Evolutionary conservation across 2,329 filamentous ascomycete genomes (phyloP).

Genomic region (Colletotrichum orbiculare): DNA sequence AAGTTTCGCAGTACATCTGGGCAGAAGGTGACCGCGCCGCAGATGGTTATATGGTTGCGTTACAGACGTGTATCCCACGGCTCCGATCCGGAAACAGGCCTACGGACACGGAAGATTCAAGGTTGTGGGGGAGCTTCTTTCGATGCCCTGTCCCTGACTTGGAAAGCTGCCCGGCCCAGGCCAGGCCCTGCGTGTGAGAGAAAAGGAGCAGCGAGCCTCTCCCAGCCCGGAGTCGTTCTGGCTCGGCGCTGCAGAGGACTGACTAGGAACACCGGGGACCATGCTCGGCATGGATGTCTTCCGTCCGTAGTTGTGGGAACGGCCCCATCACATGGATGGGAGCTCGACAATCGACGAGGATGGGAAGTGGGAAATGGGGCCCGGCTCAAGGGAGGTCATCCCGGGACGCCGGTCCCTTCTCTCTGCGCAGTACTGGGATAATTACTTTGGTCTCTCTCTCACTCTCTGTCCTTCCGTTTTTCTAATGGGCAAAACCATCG

Average conservation of each 20-base stretch:
- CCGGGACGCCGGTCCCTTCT: too few relatives aligned
- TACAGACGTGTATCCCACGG: not conserved
- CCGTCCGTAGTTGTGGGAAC: constrained; percentile 7
- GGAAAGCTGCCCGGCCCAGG: not conserved
- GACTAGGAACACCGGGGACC: constrained; percentile 6
- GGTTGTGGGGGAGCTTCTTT: too few relatives aligned
- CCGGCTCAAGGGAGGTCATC: too few relatives aligned
- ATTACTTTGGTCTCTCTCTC: too few relatives aligned
- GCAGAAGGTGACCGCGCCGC: constrained; percentile 16
- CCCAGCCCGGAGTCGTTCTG: not conserved
- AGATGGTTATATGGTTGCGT: constrained; percentile 11
- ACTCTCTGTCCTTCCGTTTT: not conserved
- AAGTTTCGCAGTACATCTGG: not conserved
- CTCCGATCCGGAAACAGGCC: not conserved
- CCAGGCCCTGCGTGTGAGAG: constrained; percentile 1
- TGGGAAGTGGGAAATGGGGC: not conserved
- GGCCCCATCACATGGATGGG: not conserved
- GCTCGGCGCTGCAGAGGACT: constrained; percentile 12
- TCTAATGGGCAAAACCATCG: not conserved
- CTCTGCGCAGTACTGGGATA: too few relatives aligned
- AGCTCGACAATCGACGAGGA: not conserved
- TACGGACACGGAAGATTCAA: too few relatives aligned
- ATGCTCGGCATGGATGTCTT: constrained; percentile 12
- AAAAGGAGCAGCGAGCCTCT: not conserved
- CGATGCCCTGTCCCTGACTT: too few relatives aligned